Evolutionary conservation across 106 monocot genomes (phyloP), one percentile per base, ranked within the genome.

Genomic region (Hemerocallis citrina): DNA sequence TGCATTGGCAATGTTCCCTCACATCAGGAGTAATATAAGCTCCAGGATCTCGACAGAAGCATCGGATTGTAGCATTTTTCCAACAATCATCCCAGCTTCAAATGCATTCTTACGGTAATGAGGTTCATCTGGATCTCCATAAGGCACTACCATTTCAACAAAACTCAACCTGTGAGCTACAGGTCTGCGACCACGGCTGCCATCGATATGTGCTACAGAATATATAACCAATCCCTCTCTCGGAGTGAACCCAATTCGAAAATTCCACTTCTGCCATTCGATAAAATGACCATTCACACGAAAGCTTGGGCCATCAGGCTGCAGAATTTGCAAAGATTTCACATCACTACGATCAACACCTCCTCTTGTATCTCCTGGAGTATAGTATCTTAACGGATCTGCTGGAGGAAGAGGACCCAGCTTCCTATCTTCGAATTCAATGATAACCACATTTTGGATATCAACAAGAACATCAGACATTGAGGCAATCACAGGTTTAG

Each of bases 201-300:
- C 91, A 73, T 98, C 96, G 62, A 98, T 66, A 75, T 91, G 91
- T 41, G 96, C 96, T 60, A 98, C 79, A 62, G 96, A 98, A 63
- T 98, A 71, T 16, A 98, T 91, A 13, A 98, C 81, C 70, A 98
- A 77, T 13, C 96, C 96, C 62, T 98, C 96, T 57, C 91, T 78
- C 20, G 96, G 91, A 31, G 90, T 98, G 71, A 98, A 98, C 46
- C 96, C 96, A 64, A 98, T 77, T 52, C 91, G 79, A 56, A 98
- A 98, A 70, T 91, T 98, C 96, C 96, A 91, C 88, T 91, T 98
- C 59, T 98, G 96, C 96, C 96, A 98, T 51, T 98, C 81, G 11
- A 98, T 69, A 66, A 79, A 98, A 78, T 88, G 52, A 21, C 96
- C 91, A 73, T 82, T 85, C 56, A 98, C 72, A 43, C 87, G 84